phyloP scores from a whole-genome alignment of 441 rosid genomes.

The Rhodomyrtus psidioides region DNA sequence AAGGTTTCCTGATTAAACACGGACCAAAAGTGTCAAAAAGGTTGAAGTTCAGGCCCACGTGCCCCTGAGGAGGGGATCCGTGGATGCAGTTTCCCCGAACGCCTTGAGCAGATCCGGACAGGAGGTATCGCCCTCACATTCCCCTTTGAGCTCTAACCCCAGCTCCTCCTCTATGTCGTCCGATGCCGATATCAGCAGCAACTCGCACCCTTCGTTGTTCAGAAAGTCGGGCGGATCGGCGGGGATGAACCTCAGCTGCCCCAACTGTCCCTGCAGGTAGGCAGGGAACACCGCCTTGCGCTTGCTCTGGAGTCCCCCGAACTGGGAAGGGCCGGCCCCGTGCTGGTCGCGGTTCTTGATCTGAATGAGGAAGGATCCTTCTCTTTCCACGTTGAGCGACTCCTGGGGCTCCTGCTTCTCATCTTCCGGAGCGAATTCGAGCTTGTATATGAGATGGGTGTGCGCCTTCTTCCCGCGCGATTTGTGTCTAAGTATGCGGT shows the following conservation, averaged over 20 bases:
- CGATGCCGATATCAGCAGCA: constrained; percentile 51
- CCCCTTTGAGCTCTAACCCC: constrained; percentile 45
- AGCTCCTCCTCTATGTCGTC: constrained; percentile 58
- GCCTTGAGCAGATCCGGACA: constrained; percentile 45
- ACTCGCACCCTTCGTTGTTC: constrained; percentile 72
- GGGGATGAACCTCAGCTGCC: constrained; percentile 21
- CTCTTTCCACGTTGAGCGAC: constrained; percentile 42
- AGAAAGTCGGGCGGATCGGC: constrained; percentile 62
- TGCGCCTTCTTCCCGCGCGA: constrained; percentile 23
- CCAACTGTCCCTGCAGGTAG: constrained; percentile 46
- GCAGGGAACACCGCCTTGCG: constrained; percentile 58
- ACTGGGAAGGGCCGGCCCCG: constrained; percentile 2
- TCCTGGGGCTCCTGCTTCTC: constrained; percentile 45
- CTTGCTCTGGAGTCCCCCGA: constrained; percentile 47
- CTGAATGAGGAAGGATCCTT: constrained; percentile 64
- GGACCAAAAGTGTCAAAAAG: neutral
- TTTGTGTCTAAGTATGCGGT: constrained; percentile 48
- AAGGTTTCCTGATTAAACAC: neutral
- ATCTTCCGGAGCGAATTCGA: constrained; percentile 37
- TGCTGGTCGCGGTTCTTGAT: constrained; percentile 53
- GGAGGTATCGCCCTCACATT: constrained; percentile 20
- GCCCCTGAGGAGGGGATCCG: constrained; percentile 32
- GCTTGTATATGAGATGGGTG: constrained; percentile 65
- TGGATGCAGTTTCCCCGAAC: constrained; percentile 38
- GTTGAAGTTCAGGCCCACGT: constrained; percentile 32